Evolutionary conservation across 225 moss, liverwort and hornwort species (phyloP).

Genomic region (Anthoceros angustus): DNA sequence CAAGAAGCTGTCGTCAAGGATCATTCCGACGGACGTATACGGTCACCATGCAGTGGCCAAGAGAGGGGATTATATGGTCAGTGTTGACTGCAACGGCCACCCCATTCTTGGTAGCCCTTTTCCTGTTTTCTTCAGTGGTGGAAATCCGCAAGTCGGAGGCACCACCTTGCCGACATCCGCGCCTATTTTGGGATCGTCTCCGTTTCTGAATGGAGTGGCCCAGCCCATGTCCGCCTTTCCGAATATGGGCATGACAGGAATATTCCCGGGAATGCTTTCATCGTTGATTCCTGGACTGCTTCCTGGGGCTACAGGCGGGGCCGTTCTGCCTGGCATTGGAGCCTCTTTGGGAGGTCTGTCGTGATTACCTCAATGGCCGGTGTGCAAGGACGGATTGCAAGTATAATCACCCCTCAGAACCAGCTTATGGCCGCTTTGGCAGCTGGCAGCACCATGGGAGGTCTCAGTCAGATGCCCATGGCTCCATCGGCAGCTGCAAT

Average conservation of each 20-base stretch:
- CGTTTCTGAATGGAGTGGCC: slow-evolving; percentile 59
- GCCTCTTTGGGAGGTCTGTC: slow-evolving; percentile 45
- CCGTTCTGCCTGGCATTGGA: slow-evolving; percentile 35
- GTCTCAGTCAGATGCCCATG: slow-evolving; percentile 99
- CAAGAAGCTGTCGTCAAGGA: slow-evolving; percentile 99
- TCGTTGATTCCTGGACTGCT: slow-evolving; percentile 65
- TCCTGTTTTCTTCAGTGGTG: slow-evolving; percentile 98
- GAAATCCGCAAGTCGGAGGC: slow-evolving; percentile 58
- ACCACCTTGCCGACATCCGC: slow-evolving; percentile 52
- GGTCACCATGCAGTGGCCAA: slow-evolving; percentile 92
- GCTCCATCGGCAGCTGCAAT: slow-evolving; percentile 97
- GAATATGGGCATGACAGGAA: slow-evolving; percentile 39
- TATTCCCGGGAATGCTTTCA: slow-evolving; percentile 90
- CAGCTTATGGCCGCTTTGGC: slow-evolving; percentile 43
- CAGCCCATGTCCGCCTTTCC: slow-evolving; percentile 58
- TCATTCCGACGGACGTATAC: slow-evolving; percentile 91
- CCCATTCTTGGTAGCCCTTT: slow-evolving; percentile 83
- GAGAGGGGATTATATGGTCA: slow-evolving; percentile 95
- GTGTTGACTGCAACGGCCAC: slow-evolving; percentile 87
- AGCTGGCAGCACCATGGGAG: slow-evolving; percentile 96
- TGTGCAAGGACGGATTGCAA: slow-evolving; percentile 41
- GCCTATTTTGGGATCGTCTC: slow-evolving; percentile 53
- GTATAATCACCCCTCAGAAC: slow-evolving; percentile 37
- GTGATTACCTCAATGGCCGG: slow-evolving; percentile 45
- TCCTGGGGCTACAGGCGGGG: slow-evolving; percentile 64